Percentiles rank a stretch among this genome's conserved stretches.
These are phyloP conservation scores for Mimosa pudica DNA, from an alignment of 306 rosid genomes.

Conservation along the genomic window DNA sequence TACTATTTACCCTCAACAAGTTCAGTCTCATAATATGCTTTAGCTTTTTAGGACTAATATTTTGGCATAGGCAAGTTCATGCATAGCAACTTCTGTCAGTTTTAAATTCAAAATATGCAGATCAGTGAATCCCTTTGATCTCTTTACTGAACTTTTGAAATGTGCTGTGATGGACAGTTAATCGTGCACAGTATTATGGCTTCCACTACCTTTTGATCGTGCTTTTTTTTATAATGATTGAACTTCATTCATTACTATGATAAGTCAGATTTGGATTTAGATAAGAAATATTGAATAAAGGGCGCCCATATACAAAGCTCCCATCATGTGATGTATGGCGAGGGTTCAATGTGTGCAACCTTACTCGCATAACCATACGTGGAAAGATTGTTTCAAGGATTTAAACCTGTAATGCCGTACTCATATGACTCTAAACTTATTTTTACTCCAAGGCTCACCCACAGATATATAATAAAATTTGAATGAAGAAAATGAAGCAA, in stretches of 20 bases:
- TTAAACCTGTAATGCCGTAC: too few relatives aligned
- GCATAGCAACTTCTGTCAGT: neutral
- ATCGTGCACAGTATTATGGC: slow-evolving; percentile 1
- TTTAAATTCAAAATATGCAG: neutral
- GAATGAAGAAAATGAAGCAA: neutral
- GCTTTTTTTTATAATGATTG: neutral
- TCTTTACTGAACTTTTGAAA: neutral
- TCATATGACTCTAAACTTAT: too few relatives aligned
- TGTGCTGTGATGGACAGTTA: slow-evolving; percentile 3
- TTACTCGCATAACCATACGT: too few relatives aligned
- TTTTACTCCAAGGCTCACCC: too few relatives aligned
- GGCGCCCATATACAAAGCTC: too few relatives aligned
- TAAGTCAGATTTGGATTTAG: neutral
- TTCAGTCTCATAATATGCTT: slow-evolving; percentile 10
- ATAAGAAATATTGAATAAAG: neutral
- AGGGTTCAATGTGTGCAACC: too few relatives aligned
- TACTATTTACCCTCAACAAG: neutral
- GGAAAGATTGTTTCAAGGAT: too few relatives aligned
- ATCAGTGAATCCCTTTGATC: slow-evolving; percentile 12
- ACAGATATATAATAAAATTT: neutral
- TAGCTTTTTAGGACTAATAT: neutral
- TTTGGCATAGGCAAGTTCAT: slow-evolving; percentile 1
- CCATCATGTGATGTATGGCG: too few relatives aligned
- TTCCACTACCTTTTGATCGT: slow-evolving; percentile 17
- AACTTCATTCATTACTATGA: slow-evolving; percentile 6